Evolutionary conservation across 2,329 filamentous ascomycete genomes (phyloP), one percentile per base, ranked within the genome.

Genomic region (Trichoderma atrobrunneum): DNA sequence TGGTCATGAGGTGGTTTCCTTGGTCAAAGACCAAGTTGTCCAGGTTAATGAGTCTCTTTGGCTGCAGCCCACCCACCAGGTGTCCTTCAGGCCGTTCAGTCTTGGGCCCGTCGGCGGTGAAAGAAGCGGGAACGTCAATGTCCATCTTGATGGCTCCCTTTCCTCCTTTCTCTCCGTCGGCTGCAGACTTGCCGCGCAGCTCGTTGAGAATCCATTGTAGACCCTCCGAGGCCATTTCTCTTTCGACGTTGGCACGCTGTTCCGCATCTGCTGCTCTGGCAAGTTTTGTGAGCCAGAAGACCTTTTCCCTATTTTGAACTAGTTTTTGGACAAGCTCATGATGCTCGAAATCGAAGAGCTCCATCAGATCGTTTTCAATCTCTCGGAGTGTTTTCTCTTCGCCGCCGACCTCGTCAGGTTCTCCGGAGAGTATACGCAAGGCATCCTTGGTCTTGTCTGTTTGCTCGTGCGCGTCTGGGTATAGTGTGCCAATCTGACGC

Each of bases 1-100:
- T 99, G n/a, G 96, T 98, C 95, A 98, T 99, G 57, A 99, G 87
- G 84, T 99, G 96, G 78, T 98, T 99, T 68, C 96, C 96, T 82
- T 98, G 95, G 77, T 98, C 96, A 79, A 99, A 99, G 51, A 98
- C 89, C 39, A 99, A 89, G 78, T 98, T 98, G 72, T 99, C 95
- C 66, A 99, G 86, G 79, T 98, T 98, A 80, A 99, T 94, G 59
- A 94, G 84, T 79, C 93, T 93, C 76, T 91, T 91, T 3, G 97
- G 96, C 78, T 96, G 93, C 48, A 99, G 85, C 16, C 94, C 94
- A 70, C 95, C 93, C 36, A 94, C 87, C 24, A 97, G 84, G 67
- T 89, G 88, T 66, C 90, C 91, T 63, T 94, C 92, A 26, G 84
- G 80, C 61, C 87, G 87, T 73, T 92, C 88, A 80, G 80, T 76